phyloP scores from a whole-genome alignment of 345 rosid species.

The Heritiera littoralis region DNA sequence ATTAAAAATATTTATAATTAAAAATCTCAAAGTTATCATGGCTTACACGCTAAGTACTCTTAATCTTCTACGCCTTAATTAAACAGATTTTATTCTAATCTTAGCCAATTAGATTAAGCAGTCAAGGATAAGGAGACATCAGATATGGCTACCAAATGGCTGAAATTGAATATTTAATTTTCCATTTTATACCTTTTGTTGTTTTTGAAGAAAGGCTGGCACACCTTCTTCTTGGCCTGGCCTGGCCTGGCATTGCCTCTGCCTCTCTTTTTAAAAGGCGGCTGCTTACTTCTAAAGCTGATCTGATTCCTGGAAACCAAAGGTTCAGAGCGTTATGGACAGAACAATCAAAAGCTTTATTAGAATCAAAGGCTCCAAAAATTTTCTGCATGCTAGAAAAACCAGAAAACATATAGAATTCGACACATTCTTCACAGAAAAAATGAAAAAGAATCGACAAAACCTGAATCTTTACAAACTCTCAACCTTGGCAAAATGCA shows the following conservation, averaged over 20 bases:
- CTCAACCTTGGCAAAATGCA: constrained; percentile 12
- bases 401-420: neutral
- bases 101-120: no score
- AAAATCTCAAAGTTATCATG: neutral
- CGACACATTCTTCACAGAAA: neutral
- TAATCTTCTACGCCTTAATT: neutral
- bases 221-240: neutral
- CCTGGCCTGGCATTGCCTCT: no score
- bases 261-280: neutral
- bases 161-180: no score
- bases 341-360: neutral
- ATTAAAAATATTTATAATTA: no score
- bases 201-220: no score
- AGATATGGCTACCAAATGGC: no score
- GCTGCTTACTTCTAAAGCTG: constrained; percentile 8
- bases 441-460: constrained; percentile 1
- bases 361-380: neutral
- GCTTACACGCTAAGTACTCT: neutral
- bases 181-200: no score
- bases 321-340: neutral
- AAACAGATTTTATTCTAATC: neutral
- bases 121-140: no score
- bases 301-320: neutral
- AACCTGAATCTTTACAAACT: neutral
- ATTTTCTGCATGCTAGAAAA: neutral